Percentiles rank a stretch among this genome's conserved stretches.
Evolutionary conservation across 1,139 yeast species (phyloP).

Genomic region (Meyerozyma carpophila): DNA sequence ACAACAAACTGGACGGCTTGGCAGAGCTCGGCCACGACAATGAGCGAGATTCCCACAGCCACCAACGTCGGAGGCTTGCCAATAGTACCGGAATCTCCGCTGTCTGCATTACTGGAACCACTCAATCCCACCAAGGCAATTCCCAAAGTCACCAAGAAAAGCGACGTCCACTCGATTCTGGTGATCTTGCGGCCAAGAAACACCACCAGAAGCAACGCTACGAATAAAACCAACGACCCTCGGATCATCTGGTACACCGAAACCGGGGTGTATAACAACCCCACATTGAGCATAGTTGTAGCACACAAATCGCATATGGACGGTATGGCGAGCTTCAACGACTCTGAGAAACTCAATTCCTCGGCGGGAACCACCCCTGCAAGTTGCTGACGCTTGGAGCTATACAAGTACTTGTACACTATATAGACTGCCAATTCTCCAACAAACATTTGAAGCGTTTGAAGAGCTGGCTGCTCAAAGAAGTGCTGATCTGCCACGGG

Average conservation of each 20-base stretch:
- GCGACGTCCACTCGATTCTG: conserved; percentile 64
- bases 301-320: conserved; percentile 68
- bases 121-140: conserved; percentile 71
- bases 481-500: conserved; percentile 35
- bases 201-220: conserved; percentile 63
- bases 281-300: conserved; percentile 74
- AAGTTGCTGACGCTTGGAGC: conserved; percentile 8
- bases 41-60: conserved; percentile 52
- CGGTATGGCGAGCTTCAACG: conserved; percentile 46
- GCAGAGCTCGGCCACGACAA: conserved; percentile 58
- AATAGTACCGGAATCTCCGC: conserved; percentile 2
- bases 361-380: conserved; percentile 8
- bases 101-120: conserved; percentile 36
- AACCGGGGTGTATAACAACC: conserved; percentile 72
- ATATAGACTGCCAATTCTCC: conserved; percentile 60
- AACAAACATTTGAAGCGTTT: conserved; percentile 75
- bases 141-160: conserved; percentile 57
- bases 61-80: conserved; percentile 18
- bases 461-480: conserved; percentile 77
- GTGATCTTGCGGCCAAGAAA: conserved; percentile 55
- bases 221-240: conserved; percentile 73
- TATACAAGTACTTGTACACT: conserved; percentile 33
- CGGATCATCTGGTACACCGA: conserved; percentile 82
- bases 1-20: conserved; percentile 75
- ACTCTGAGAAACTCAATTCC: conserved; percentile 16